A percentile compares a stretch with the other conserved stretches of the same genome.
These are phyloP conservation scores for Boletus tomentosulus DNA, from an alignment of 768 basidiomycete genomes.

Conservation along the genomic window DNA sequence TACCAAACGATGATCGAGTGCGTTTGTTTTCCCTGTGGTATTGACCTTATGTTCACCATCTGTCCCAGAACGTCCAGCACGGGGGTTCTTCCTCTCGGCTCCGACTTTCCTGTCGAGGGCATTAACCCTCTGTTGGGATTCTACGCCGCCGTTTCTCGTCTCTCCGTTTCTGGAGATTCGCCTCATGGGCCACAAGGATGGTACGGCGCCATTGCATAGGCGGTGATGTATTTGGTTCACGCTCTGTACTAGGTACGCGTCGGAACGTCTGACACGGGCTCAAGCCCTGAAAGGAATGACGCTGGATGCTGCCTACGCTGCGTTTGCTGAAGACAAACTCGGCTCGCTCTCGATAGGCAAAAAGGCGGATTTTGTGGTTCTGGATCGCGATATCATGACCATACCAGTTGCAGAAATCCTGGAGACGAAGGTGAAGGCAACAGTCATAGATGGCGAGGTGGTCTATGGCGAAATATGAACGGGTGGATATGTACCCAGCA, in stretches of 20 bases:
- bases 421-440: conserved; percentile 60
- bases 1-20: conserved; percentile 76
- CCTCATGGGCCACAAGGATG: conserved; percentile 85
- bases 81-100: conserved; percentile 74
- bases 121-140: conserved; percentile 88
- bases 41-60: neutral
- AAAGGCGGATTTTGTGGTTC: conserved; percentile 82
- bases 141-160: conserved; percentile 80
- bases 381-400: conserved; percentile 77
- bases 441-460: conserved; percentile 70
- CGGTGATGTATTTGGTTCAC: neutral
- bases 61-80: conserved; percentile 44
- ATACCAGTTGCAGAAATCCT: conserved; percentile 59
- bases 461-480: conserved; percentile 49
- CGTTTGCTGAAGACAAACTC: conserved; percentile 65
- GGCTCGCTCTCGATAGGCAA: conserved; percentile 78
- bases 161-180: conserved; percentile 63
- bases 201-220: conserved; percentile 37
- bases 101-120: conserved; percentile 91
- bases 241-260: conserved; percentile 58
- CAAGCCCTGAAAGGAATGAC: conserved; percentile 93
- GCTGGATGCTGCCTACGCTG: conserved; percentile 82
- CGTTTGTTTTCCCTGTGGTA: conserved; percentile 15
- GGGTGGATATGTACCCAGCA: neutral
- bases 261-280: conserved; percentile 68